These are phyloP conservation scores for Gilbertella persicaria DNA, from an alignment of 371 early-diverging fungal species.

Conservation along the genomic window DNA sequence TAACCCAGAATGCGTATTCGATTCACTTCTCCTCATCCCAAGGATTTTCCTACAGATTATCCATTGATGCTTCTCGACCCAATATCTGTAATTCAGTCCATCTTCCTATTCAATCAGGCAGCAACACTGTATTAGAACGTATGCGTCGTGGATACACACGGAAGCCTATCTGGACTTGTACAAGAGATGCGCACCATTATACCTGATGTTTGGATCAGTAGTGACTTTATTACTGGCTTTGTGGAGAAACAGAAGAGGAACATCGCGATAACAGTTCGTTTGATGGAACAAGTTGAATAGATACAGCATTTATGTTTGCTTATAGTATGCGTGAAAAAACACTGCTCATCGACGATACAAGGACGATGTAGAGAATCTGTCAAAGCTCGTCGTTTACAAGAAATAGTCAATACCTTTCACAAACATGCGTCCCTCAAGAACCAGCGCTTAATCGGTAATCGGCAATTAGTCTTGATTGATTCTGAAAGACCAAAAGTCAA, in stretches of 20 bases:
- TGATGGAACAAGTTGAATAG: conserved; percentile 74
- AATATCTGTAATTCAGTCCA: conserved; percentile 79
- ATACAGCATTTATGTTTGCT: conserved; percentile 83
- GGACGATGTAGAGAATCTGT: conserved; percentile 70
- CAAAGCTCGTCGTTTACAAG: conserved; percentile 63
- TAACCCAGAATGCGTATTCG: conserved; percentile 79
- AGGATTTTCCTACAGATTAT: conserved; percentile 80
- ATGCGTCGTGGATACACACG: conserved; percentile 82
- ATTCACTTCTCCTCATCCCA: conserved; percentile 84
- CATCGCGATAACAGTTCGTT: conserved; percentile 69
- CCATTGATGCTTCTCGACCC: conserved; percentile 64
- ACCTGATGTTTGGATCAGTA: conserved; percentile 74
- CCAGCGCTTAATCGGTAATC: conserved; percentile 51
- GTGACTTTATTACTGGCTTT: conserved; percentile 82
- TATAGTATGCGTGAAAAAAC: conserved; percentile 81
- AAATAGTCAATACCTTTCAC: conserved; percentile 72
- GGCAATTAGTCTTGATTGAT: conserved; percentile 70
- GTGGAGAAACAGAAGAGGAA: conserved; percentile 80
- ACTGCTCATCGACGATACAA: conserved; percentile 68
- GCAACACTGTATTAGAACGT: conserved; percentile 61
- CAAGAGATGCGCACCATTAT: conserved; percentile 64
- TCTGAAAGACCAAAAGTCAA: conserved; percentile 51
- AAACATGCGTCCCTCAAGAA: conserved; percentile 56
- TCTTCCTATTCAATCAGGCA: conserved; percentile 78
- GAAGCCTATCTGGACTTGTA: conserved; percentile 77